phyloP scores from a whole-genome alignment of 169 alveolate species.

The Plasmodium blacklocki region DNA sequence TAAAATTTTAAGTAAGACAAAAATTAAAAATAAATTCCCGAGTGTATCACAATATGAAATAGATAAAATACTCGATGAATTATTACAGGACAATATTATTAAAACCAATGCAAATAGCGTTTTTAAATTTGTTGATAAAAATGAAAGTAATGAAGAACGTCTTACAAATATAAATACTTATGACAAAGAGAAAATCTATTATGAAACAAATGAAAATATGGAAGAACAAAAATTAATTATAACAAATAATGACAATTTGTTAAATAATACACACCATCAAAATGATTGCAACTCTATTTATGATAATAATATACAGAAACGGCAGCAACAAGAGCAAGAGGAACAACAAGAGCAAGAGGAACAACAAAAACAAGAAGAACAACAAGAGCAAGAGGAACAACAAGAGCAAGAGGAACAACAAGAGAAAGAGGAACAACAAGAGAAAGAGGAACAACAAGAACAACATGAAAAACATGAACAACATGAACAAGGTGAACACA shows the following conservation, averaged over 20 bases:
- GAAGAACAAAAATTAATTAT: no score
- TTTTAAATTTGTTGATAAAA: constrained; percentile 28
- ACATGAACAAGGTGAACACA: background rate
- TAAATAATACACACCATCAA: no score
- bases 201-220: no score
- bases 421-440: background rate
- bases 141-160: background rate
- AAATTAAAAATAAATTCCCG: constrained; percentile 24
- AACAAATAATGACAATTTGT: no score
- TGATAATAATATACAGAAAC: no score
- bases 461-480: background rate
- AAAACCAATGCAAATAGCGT: constrained; percentile 5
- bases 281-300: no score
- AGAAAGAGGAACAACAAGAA: background rate
- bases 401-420: no score
- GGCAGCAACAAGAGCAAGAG: no score
- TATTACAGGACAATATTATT: constrained; percentile 28
- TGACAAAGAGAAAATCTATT: background rate
- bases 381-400: no score
- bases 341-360: no score
- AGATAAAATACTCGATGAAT: constrained; percentile 29
- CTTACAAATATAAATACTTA: background rate
- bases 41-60: constrained; percentile 41
- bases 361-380: no score
- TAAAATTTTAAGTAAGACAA: constrained; percentile 38